Percentiles rank a stretch among this genome's conserved stretches.
Conservation (phyloP, 257 asterid species). For the Cynanchum wilfordii region DNA sequence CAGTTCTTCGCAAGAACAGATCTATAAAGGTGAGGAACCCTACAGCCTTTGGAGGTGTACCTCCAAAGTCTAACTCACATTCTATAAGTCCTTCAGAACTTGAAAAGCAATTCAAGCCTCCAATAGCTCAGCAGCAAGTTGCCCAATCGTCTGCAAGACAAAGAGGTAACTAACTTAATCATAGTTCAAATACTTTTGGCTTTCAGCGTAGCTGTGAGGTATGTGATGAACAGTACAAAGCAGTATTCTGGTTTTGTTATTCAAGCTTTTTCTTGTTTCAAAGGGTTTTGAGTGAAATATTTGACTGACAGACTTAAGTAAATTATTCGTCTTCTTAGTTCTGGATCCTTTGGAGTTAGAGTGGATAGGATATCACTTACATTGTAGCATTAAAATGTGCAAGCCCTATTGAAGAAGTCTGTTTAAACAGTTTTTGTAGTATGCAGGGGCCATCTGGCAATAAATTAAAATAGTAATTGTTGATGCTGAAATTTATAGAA, state of each 20-base stretch:
- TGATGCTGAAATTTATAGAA: not conserved
- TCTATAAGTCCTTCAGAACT: not conserved
- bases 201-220: not conserved
- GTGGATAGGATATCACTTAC: not conserved
- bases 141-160: not conserved
- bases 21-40: conserved; percentile 15
- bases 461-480: not conserved
- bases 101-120: not conserved
- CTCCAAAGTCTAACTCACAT: not conserved
- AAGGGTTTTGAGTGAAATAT: not conserved
- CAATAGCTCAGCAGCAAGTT: not conserved
- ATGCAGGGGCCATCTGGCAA: not conserved
- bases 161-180: not conserved
- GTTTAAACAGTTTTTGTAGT: not conserved
- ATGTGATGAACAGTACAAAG: not conserved
- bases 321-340: not conserved
- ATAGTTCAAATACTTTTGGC: not conserved
- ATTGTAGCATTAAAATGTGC: not conserved
- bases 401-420: not conserved
- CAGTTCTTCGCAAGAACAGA: not conserved
- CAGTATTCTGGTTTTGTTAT: not conserved
- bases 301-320: not conserved
- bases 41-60: not conserved
- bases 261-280: not conserved
- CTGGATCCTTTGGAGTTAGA: not conserved